These are phyloP conservation scores for Backusella morwellensis DNA, from an alignment of 192 early-diverging fungal species.

Conservation along the genomic window DNA sequence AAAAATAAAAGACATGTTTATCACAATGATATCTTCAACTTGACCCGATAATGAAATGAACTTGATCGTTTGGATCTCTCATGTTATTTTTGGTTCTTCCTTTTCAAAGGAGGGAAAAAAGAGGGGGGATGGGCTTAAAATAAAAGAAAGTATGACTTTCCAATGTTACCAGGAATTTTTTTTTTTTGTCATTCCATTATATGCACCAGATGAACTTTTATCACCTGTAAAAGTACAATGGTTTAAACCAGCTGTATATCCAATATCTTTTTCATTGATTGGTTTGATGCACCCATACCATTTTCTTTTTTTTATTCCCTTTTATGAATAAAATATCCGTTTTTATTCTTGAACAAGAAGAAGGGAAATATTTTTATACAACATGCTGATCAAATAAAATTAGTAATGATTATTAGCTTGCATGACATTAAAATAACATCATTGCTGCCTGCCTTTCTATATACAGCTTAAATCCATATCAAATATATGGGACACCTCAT, in stretches of 20 bases:
- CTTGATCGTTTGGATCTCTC: background rate
- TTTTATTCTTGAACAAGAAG: background rate
- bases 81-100: background rate
- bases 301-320: background rate
- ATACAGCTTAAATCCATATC: background rate
- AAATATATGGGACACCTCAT: background rate
- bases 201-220: background rate
- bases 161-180: background rate
- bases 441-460: background rate
- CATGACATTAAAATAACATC: background rate
- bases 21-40: background rate
- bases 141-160: background rate
- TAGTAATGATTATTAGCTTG: background rate
- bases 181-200: background rate
- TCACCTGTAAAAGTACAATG: background rate
- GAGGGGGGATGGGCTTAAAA: background rate
- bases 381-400: background rate
- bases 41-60: background rate
- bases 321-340: background rate
- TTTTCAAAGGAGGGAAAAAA: background rate
- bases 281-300: background rate
- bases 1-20: background rate
- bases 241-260: background rate
- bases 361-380: background rate
- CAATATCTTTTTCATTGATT: background rate